A percentile compares a stretch with the other conserved stretches of the same genome.
These are phyloP conservation scores for Suillus hirtellus DNA, from an alignment of 768 basidiomycete genomes.

Conservation along the genomic window DNA sequence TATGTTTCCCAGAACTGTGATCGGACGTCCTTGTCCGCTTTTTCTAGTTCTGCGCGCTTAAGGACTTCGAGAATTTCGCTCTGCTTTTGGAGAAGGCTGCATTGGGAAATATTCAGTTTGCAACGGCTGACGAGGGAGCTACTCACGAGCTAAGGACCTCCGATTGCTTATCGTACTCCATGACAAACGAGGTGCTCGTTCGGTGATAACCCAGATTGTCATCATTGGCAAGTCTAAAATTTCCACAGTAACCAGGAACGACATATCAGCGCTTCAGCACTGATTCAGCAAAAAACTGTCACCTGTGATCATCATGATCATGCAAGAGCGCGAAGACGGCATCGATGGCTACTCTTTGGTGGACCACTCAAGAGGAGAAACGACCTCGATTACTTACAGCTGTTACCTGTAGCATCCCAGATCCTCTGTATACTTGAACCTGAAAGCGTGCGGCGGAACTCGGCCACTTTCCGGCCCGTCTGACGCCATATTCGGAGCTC, in stretches of 20 bases:
- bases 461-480: neutral
- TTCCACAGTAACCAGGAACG: conserved; percentile 4
- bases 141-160: conserved; percentile 3
- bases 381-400: neutral
- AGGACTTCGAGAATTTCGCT: conserved; percentile 1
- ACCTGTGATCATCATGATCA: neutral
- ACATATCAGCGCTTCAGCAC: neutral
- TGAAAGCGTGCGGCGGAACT: neutral
- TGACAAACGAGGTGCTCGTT: neutral
- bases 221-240: neutral
- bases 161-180: conserved; percentile 3
- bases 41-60: conserved; percentile 4
- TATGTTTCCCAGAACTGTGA: conserved; percentile 11
- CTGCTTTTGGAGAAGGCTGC: conserved; percentile 5
- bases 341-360: neutral
- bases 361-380: neutral
- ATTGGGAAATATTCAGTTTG: neutral
- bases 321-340: neutral
- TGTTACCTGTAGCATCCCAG: neutral
- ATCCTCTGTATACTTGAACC: too few relatives aligned
- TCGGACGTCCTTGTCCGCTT: conserved; percentile 11
- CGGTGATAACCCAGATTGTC: neutral
- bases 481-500: neutral
- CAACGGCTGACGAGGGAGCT: neutral
- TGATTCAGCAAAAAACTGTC: neutral